Conservation (phyloP, 805 yeast genomes). For the Cyberlindnera euphorbiae region DNA sequence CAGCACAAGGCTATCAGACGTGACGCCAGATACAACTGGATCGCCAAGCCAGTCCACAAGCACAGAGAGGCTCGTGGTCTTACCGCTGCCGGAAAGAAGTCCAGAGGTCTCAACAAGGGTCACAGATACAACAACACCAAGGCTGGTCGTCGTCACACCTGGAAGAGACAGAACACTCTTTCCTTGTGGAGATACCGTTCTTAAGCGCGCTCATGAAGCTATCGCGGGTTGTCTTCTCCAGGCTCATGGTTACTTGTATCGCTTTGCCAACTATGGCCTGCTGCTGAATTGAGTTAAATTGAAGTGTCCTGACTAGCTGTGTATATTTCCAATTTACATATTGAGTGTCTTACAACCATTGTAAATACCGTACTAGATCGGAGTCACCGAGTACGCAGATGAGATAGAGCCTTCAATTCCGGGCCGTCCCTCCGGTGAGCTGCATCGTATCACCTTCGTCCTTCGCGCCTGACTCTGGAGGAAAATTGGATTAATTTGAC, state of each 20-base stretch:
- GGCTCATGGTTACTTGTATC: background rate
- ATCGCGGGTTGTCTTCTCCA: slow-evolving; percentile 1
- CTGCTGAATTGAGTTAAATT: background rate
- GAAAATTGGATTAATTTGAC: slow-evolving; percentile 15
- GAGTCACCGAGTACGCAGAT: too few species aligned
- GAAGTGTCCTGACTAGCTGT: too few species aligned
- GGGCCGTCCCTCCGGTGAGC: too few species aligned
- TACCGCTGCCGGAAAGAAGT: slow-evolving; percentile 96
- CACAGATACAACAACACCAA: slow-evolving; percentile 97
- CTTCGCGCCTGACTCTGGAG: slow-evolving; percentile 1
- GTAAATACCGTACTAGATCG: background rate
- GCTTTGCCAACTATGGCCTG: slow-evolving; percentile 1
- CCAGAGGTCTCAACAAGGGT: slow-evolving; percentile 99
- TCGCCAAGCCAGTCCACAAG: slow-evolving; percentile 99
- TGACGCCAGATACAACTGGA: slow-evolving; percentile 99
- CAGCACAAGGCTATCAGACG: slow-evolving; percentile 98
- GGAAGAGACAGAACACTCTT: slow-evolving; percentile 99
- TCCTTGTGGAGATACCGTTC: slow-evolving; percentile 98
- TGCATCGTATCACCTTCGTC: too few species aligned
- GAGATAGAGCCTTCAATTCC: too few species aligned
- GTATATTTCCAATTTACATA: too few species aligned
- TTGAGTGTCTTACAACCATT: too few species aligned
- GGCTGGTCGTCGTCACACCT: slow-evolving; percentile 99
- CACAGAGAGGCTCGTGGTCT: slow-evolving; percentile 99
- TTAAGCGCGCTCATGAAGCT: slow-evolving; percentile 9